Evolutionary conservation across 2,329 filamentous ascomycete genomes (phyloP), one percentile per base, ranked within the genome.

Genomic region (Hypoxylon sp.): DNA sequence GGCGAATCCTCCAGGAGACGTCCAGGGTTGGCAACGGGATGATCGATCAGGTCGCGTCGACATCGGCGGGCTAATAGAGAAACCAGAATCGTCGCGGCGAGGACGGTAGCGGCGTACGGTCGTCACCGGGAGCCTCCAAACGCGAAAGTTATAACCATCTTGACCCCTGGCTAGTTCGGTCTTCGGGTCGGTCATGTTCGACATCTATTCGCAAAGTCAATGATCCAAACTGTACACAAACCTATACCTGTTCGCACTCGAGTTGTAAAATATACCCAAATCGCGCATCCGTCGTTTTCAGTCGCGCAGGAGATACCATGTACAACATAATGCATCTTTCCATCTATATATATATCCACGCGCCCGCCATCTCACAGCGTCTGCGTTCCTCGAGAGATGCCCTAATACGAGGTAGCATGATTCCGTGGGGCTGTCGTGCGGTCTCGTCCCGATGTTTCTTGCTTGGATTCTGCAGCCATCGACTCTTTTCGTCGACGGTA

Each of bases 21-120:
- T 72, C 27, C 37, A 67, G 13, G 56, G 58, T 21, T 78, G 76
- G 72, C 69, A 70, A 51, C 77, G 80, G 38, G 81, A 83, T 54
- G 83, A 84, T 52, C 78, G 83, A 23, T 73, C 78, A 15, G 73
- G 78, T 31, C 80, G 85, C 13, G 81, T 88, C 45, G 84, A 86
- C 65, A 88, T 88, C 60, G 83, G 80, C 9, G 85, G 84, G 1
- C 77, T 85, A 67, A 83, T 89, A 67, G 86, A 85, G 63, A 83
- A 79, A 72, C 79, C 82, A 20, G 81, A 81, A 65, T 77, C 70
- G 64, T 43, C 71, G 62, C 60, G 69, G 17, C 65, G 64, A 45
- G 65, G 62, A 40, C 62, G 64, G 52, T 68, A 58, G 61, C 8
- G 41, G 18, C 31, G 31, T 35, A 58, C 37, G 50, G 50, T 60